Evolutionary conservation across 1,284 basidiomycete species (phyloP), one percentile per base, ranked within the genome.

Genomic region (Rhodotorula mucilaginosa): DNA sequence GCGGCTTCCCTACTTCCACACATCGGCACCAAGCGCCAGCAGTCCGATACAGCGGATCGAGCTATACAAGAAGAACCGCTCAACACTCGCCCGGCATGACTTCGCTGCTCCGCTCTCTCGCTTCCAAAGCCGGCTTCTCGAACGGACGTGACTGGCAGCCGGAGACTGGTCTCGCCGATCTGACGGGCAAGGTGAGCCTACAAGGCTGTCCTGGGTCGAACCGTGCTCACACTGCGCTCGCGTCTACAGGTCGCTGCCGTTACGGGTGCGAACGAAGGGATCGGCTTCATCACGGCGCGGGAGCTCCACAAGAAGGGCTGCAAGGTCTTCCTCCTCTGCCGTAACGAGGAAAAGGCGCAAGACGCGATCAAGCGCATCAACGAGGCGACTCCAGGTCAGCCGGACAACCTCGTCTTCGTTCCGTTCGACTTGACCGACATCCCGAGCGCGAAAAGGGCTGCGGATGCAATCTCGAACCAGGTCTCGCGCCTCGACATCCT

Each of bases 221-320:
- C 13, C 39, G 39, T 44, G 39, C n/a, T n/a, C n/a, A n/a, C n/a
- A n/a, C n/a, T n/a, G n/a, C n/a, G n/a, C n/a, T n/a, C n/a, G n/a
- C n/a, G n/a, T n/a, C n/a, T n/a, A n/a, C n/a, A n/a, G n/a, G n/a
- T 74, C 56, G 73, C 73, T 1, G 46, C 69, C 34, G 67, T 74
- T 3, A 74, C 73, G 10, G 73, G 73, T 23, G 70, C 65, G 0
- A 72, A 84, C 73, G 76, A 81, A 13, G 85, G 85, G 59, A 74
- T 84, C 47, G 84, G 84, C 3, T 81, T 81, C 61, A 80, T 82
- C 64, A 82, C 81, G 15, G 67, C 76, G 21, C 73, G 71, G 34
- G 73, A 74, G 16, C 75, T 82, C 5, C 74, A 79, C 19, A 39
- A 61, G 8, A 79, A 80, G 62, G 76, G 77, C 23, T 79, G 79